phyloP scores from a whole-genome alignment of 78 protist genomes.

The Tieghemostelium lacteum region DNA sequence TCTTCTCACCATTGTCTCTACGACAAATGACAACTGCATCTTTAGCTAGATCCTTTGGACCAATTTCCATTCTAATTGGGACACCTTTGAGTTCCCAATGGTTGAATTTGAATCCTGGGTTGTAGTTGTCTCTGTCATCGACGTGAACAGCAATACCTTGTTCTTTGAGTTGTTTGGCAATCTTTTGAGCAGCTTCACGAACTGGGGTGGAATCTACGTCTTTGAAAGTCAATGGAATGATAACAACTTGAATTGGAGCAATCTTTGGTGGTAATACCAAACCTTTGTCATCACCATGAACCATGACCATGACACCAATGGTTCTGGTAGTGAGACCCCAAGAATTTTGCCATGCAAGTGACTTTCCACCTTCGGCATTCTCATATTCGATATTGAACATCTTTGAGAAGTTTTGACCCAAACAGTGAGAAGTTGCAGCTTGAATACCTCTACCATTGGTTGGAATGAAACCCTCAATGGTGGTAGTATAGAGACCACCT shows the following conservation, averaged over 20 bases:
- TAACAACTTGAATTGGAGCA: slow-evolving; percentile 94
- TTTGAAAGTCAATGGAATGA: slow-evolving; percentile 90
- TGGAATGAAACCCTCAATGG: slow-evolving; percentile 97
- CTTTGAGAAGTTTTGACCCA: slow-evolving; percentile 97
- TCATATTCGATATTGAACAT: slow-evolving; percentile 96
- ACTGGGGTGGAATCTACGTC: slow-evolving; percentile 44
- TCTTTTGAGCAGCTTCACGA: slow-evolving; percentile 52
- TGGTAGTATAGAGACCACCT: slow-evolving; percentile 95
- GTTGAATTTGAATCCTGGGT: slow-evolving; percentile 94
- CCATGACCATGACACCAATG: slow-evolving; percentile 94
- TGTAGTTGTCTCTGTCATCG: slow-evolving; percentile 88
- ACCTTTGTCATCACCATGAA: slow-evolving; percentile 98
- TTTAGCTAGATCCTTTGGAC: slow-evolving; percentile 94
- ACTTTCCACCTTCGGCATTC: slow-evolving; percentile 68
- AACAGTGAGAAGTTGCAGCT: slow-evolving; percentile 96
- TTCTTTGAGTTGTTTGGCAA: slow-evolving; percentile 43
- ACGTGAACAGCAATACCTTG: slow-evolving; percentile 91
- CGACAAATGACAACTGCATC: slow-evolving; percentile 76
- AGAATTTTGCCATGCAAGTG: slow-evolving; percentile 94
- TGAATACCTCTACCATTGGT: slow-evolving; percentile 96
- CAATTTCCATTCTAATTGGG: slow-evolving; percentile 98
- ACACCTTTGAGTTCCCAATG: slow-evolving; percentile 98
- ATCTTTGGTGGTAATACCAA: slow-evolving; percentile 98
- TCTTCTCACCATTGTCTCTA: slow-evolving; percentile 86
- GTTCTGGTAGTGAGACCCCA: slow-evolving; percentile 99